Conservation (phyloP, 2,329 filamentous ascomycete species). For the Phaeosphaeria sp. region DNA sequence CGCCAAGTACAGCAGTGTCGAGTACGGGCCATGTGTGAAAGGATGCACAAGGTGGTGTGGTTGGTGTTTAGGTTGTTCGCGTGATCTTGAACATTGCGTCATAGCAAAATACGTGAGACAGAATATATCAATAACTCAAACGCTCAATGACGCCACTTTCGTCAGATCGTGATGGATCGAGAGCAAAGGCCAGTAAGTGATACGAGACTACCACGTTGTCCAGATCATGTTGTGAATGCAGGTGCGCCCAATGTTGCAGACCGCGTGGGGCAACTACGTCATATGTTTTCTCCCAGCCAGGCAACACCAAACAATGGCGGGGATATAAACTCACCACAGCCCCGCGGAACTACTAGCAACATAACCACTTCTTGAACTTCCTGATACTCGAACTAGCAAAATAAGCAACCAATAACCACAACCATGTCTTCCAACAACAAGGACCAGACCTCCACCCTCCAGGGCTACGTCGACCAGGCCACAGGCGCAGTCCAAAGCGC, state of each 20-base stretch:
- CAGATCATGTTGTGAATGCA: not conserved
- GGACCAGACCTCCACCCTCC: conserved; percentile 73
- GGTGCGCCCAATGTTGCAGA: conserved; percentile 3
- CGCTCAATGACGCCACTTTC: not conserved
- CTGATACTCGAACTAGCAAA: not conserved
- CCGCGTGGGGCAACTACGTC: conserved; percentile 2
- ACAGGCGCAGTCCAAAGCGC: conserved; percentile 75
- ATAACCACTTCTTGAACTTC: too few species aligned
- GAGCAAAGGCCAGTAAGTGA: not conserved
- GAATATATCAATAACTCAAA: not conserved
- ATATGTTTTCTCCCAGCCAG: not conserved
- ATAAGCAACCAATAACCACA: conserved; percentile 9
- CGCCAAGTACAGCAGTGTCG: not conserved
- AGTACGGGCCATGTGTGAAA: not conserved
- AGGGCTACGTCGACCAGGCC: conserved; percentile 71
- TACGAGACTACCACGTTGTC: not conserved
- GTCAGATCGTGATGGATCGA: not conserved
- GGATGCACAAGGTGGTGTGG: not conserved
- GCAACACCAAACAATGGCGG: not conserved
- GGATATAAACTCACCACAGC: conserved; percentile 11
- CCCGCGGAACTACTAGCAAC: conserved; percentile 3
- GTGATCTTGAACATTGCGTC: conserved; percentile 6
- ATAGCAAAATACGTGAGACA: not conserved
- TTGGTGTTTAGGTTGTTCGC: not conserved
- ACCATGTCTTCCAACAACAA: conserved; percentile 62